phyloP scores from a whole-genome alignment of 768 basidiomycete species.

The Russula compacta region DNA sequence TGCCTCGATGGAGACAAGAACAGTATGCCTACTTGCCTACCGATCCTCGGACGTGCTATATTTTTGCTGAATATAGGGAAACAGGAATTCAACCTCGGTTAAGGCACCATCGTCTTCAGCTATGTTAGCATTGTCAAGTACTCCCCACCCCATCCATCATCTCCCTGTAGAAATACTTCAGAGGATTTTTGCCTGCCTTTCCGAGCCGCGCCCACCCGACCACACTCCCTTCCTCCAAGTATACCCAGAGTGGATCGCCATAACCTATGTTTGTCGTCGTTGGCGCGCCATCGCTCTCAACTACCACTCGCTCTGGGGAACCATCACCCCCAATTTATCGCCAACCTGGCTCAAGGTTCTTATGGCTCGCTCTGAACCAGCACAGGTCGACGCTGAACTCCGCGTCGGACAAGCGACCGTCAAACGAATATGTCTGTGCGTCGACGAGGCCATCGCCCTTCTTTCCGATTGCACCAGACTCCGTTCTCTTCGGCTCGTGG shows the following conservation, averaged over 20 bases:
- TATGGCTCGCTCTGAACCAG: slow-evolving; percentile 7
- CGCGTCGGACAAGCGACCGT: background rate
- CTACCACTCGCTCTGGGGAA: slow-evolving; percentile 8
- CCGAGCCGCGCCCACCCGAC: background rate
- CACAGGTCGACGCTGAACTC: slow-evolving; percentile 5
- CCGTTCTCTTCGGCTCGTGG: slow-evolving; percentile 8
- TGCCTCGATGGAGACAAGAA: slow-evolving; percentile 4
- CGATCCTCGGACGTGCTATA: background rate
- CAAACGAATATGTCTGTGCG: background rate
- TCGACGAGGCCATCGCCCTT: slow-evolving; percentile 6
- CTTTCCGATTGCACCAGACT: slow-evolving; percentile 9
- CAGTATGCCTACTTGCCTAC: background rate
- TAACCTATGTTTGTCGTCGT: slow-evolving; percentile 13
- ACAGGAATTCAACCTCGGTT: background rate
- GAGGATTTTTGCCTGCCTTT: slow-evolving; percentile 1
- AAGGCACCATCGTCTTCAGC: background rate
- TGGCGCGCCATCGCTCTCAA: slow-evolving; percentile 11
- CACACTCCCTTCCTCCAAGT: background rate
- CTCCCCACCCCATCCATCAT: background rate
- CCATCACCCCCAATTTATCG: slow-evolving; percentile 8
- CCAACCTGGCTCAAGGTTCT: slow-evolving; percentile 2
- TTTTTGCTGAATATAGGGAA: background rate
- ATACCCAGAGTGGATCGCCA: slow-evolving; percentile 11
- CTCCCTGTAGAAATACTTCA: slow-evolving; percentile 14
- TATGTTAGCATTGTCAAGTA: background rate